Base-by-base conservation (phyloP, 805 yeast species). In the Candida palmyrensis region DNA sequence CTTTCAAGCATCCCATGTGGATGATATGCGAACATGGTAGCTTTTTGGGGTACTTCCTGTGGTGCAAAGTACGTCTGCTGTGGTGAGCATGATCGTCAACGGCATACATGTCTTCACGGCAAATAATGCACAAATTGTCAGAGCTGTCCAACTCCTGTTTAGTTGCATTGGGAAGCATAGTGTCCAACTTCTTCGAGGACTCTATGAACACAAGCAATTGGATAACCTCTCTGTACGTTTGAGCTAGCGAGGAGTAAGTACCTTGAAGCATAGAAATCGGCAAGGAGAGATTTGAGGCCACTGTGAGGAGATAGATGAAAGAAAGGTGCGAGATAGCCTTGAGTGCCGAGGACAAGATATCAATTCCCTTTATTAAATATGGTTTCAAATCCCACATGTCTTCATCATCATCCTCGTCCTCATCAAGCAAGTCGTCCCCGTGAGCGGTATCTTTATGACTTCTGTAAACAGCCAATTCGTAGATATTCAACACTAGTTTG, bases 1-100 rank as follows among this genome's bases (percentile, higher is more conserved):
- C 81, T 49, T 86, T 83, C 41, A 92, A 68, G 55, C 98, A 92
- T 4, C 92, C 89, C 59, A 82, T 62, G 54, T 92, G 98, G 37
- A 90, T 68, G 30, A 86, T 80, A 56, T 92, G 98, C 17, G 86
- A 83, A 65, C 98, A 92, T 1, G 65, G 69, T 30, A 92, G 66
- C 49, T 73, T 82, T 55, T 86, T 87, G 4, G 97, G 96, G 30
- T 59, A 65, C 27, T 60, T 58, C 36, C 83, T 48, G 6, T 48
- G 22, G 18, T 21, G 25, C 14, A 32, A 10, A 6, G 59, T 35
- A 14, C 44, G 42, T 11, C 47, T 43, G 2, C 29, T 22, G 9
- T 20, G 18, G 8, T 34, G 27, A 22, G 66, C 36, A 61, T 61
- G 46, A 46, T 63, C 46, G 38, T 55, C 69, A 2, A 54, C 63